Percentiles rank a stretch among this genome's conserved stretches.
Evolutionary conservation across 495 filamentous ascomycete genomes (phyloP).

Genomic region (Monascus purpureus): DNA sequence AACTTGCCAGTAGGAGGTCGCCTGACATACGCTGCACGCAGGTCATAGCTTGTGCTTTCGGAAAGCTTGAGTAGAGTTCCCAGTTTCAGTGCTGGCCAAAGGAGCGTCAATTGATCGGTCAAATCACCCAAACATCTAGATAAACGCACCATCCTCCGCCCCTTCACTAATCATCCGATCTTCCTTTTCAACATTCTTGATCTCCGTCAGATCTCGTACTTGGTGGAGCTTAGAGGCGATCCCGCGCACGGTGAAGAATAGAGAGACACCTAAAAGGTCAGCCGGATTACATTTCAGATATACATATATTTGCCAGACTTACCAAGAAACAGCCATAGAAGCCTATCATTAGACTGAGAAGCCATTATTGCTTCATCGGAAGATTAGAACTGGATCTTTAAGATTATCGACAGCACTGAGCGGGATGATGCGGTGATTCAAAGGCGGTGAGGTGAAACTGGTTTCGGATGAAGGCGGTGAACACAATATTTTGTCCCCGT

Average conservation of each 20-base stretch:
- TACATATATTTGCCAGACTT: neutral
- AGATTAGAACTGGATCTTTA: neutral
- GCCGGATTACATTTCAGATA: neutral
- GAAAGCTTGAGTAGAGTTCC: conserved; percentile 36
- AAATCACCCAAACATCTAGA: neutral
- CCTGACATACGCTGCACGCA: conserved; percentile 35
- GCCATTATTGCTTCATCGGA: conserved; percentile 16
- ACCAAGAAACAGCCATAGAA: conserved; percentile 34
- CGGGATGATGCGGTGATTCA: conserved; percentile 21
- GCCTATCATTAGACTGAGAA: conserved; percentile 24
- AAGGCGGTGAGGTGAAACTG: conserved; percentile 14
- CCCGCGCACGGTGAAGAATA: conserved; percentile 33
- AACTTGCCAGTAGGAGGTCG: neutral
- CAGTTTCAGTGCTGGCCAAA: conserved; percentile 30
- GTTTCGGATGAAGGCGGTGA: conserved; percentile 19
- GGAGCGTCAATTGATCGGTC: conserved; percentile 1
- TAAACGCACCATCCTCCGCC: conserved; percentile 31
- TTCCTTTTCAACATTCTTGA: conserved; percentile 31
- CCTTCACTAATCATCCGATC: conserved; percentile 32
- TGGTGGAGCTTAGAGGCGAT: conserved; percentile 30
- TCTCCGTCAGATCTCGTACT: conserved; percentile 34
- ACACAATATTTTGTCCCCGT: conserved; percentile 13
- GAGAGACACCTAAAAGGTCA: conserved; percentile 26
- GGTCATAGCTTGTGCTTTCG: conserved; percentile 35
- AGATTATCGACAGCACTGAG: too few relatives aligned